phyloP scores from a whole-genome alignment of 2,329 filamentous ascomycete species.

The Penicillium verrucosum region DNA sequence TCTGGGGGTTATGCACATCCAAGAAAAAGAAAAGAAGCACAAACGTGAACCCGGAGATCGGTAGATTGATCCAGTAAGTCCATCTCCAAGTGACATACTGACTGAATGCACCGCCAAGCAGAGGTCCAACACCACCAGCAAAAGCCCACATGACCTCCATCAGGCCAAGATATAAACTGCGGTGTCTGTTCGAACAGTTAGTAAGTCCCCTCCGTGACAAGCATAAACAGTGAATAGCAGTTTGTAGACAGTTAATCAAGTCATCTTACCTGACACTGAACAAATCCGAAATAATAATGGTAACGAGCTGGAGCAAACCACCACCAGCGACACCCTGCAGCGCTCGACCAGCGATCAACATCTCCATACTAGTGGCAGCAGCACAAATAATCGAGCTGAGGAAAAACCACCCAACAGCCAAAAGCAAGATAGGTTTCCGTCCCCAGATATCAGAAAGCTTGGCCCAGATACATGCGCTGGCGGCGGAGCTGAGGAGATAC shows the following conservation, averaged over 20 bases:
- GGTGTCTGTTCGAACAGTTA: constrained; percentile 30
- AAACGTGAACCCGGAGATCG: constrained; percentile 50
- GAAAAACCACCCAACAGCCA: constrained; percentile 50
- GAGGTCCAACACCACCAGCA: constrained; percentile 52
- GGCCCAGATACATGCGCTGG: constrained; percentile 68
- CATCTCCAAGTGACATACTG: constrained; percentile 49
- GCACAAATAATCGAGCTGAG: constrained; percentile 51
- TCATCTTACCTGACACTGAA: constrained; percentile 48
- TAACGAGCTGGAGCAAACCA: constrained; percentile 52
- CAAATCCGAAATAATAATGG: constrained; percentile 55
- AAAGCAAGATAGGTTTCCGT: constrained; percentile 52
- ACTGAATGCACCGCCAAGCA: constrained; percentile 53
- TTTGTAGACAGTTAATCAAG: background rate
- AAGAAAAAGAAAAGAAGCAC: constrained; percentile 51
- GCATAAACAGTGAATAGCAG: too few relatives aligned
- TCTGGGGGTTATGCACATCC: constrained; percentile 55
- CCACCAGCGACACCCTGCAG: constrained; percentile 56
- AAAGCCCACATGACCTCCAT: constrained; percentile 55
- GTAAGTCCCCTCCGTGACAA: background rate
- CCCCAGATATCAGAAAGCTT: constrained; percentile 59
- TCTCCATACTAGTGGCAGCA: constrained; percentile 45
- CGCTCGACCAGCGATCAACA: constrained; percentile 53
- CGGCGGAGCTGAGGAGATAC: constrained; percentile 67
- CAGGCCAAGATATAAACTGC: constrained; percentile 51
- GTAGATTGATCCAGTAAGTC: constrained; percentile 57